Conservation (phyloP, 305 asterid genomes). For the Solanum chacoense region DNA sequence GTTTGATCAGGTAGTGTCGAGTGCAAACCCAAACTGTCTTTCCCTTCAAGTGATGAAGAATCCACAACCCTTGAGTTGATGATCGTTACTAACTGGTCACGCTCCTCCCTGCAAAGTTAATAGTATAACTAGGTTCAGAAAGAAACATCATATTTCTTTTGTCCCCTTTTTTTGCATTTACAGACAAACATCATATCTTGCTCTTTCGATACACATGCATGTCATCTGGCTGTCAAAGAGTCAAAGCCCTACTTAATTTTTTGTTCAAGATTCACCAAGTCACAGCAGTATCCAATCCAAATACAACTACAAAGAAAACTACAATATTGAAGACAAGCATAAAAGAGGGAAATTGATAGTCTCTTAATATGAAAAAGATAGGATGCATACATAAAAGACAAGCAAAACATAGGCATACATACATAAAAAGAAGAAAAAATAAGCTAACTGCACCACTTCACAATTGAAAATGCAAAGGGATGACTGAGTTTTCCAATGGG, state of each 20-base stretch:
- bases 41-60: background rate
- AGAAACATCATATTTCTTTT: background rate
- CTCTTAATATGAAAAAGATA: background rate
- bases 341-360: background rate
- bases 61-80: constrained; percentile 10
- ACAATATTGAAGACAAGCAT: background rate
- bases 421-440: background rate
- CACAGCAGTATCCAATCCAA: background rate
- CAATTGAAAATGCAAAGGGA: background rate
- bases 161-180: too few species aligned
- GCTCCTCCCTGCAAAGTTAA: constrained; percentile 6
- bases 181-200: background rate
- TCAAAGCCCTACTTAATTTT: background rate
- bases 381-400: background rate
- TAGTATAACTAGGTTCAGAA: constrained; percentile 10
- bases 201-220: background rate
- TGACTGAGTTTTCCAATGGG: background rate
- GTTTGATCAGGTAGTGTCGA: background rate
- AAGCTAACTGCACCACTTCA: background rate
- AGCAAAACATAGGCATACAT: background rate
- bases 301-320: background rate
- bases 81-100: constrained; percentile 1
- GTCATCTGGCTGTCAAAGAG: background rate
- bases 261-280: background rate
- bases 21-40: background rate